Evolutionary conservation across 371 early-diverging fungal genomes (phyloP).

Genomic region (Batkoa obscura): DNA sequence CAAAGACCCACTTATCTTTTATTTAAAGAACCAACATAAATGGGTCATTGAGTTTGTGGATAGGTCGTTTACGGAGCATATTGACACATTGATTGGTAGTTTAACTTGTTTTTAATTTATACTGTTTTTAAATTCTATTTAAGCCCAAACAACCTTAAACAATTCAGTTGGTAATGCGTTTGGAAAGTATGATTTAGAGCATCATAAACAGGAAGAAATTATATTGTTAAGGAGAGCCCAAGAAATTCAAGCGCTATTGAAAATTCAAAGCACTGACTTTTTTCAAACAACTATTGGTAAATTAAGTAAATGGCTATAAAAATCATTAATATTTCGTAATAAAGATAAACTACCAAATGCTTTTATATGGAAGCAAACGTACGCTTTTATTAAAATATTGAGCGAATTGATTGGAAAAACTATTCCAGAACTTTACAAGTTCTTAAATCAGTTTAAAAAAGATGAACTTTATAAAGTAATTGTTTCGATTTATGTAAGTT

Average conservation of each 20-base stretch:
- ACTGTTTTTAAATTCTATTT: neutral
- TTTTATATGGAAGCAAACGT: neutral
- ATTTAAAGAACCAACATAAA: constrained; percentile 67
- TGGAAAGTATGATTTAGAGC: neutral
- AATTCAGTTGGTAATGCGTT: neutral
- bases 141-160: neutral
- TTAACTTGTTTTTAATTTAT: neutral
- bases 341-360: too few species aligned
- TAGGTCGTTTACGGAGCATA: constrained; percentile 33
- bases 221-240: neutral
- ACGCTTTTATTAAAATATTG: neutral
- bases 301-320: too few species aligned
- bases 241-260: neutral
- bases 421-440: neutral
- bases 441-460: neutral
- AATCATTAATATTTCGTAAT: too few species aligned
- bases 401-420: neutral
- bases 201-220: neutral
- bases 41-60: constrained; percentile 66
- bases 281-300: neutral
- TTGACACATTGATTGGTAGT: constrained; percentile 19
- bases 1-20: constrained; percentile 79
- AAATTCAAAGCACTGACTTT: neutral
- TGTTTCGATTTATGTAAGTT: neutral
- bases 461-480: neutral